These are phyloP conservation scores for Hymenoscyphus linearis DNA, from an alignment of 2,329 filamentous ascomycete species.

Conservation along the genomic window DNA sequence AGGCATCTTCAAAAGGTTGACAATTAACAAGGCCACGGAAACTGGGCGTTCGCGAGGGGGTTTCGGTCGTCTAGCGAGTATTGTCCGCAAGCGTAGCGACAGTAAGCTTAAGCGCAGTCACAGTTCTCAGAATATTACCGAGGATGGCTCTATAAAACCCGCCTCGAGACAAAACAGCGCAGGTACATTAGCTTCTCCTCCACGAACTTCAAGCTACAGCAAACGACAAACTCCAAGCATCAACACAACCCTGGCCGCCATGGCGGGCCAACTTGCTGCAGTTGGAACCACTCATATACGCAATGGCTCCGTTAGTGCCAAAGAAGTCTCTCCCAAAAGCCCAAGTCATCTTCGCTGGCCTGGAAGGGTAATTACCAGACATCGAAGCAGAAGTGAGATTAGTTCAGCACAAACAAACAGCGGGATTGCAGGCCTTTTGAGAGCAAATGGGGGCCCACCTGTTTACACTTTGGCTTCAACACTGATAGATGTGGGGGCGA, in stretches of 20 bases:
- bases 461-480: constrained; percentile 50
- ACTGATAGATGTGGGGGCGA: constrained; percentile 25
- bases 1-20: constrained; percentile 58
- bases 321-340: constrained; percentile 44
- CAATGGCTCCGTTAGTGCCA: constrained; percentile 55
- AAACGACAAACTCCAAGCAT: constrained; percentile 51
- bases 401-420: constrained; percentile 30
- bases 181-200: constrained; percentile 42
- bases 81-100: constrained; percentile 29
- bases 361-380: constrained; percentile 42
- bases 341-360: constrained; percentile 32
- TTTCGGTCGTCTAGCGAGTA: constrained; percentile 25
- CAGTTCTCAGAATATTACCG: constrained; percentile 25
- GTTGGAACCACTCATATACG: constrained; percentile 51
- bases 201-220: constrained; percentile 44
- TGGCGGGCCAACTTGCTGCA: constrained; percentile 49
- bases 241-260: constrained; percentile 52
- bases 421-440: constrained; percentile 49
- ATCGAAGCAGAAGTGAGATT: constrained; percentile 53
- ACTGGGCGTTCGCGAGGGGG: constrained; percentile 38
- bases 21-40: constrained; percentile 44
- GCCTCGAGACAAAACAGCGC: constrained; percentile 32
- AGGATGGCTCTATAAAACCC: constrained; percentile 26
- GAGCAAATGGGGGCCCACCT: constrained; percentile 52
- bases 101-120: constrained; percentile 30